Conservation (phyloP, 257 asterid genomes). For the Gardenia jasminoides region DNA sequence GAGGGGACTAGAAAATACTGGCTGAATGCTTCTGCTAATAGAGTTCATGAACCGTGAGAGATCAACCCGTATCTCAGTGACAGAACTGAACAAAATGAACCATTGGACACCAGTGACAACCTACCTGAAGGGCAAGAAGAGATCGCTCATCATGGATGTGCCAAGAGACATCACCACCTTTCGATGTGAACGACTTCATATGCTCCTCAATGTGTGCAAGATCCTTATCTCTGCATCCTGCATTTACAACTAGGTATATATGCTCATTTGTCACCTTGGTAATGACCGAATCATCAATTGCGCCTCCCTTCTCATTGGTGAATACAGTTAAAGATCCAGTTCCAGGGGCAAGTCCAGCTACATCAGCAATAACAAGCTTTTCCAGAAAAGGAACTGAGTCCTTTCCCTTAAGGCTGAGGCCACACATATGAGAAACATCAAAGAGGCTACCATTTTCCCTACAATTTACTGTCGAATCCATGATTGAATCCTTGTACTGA, state of each 20-base stretch:
- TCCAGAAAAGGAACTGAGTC: constrained; percentile 86
- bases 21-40: neutral
- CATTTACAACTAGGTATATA: constrained; percentile 91
- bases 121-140: constrained; percentile 94
- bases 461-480: constrained; percentile 95
- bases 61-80: neutral
- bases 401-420: constrained; percentile 93
- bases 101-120: neutral
- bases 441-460: constrained; percentile 93
- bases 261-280: constrained; percentile 83
- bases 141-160: constrained; percentile 96
- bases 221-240: constrained; percentile 98
- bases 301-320: constrained; percentile 97
- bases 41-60: neutral
- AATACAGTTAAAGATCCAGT: constrained; percentile 83
- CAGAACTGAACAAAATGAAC: neutral
- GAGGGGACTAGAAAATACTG: neutral
- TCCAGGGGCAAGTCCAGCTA: constrained; percentile 91
- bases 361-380: constrained; percentile 91
- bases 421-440: constrained; percentile 98
- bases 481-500: constrained; percentile 96
- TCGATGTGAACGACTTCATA: constrained; percentile 81
- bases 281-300: constrained; percentile 92
- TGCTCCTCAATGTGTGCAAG: constrained; percentile 98
- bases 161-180: constrained; percentile 98